Base-by-base conservation (phyloP, 179 eudicot genomes). In the Carnegiea gigantea region DNA sequence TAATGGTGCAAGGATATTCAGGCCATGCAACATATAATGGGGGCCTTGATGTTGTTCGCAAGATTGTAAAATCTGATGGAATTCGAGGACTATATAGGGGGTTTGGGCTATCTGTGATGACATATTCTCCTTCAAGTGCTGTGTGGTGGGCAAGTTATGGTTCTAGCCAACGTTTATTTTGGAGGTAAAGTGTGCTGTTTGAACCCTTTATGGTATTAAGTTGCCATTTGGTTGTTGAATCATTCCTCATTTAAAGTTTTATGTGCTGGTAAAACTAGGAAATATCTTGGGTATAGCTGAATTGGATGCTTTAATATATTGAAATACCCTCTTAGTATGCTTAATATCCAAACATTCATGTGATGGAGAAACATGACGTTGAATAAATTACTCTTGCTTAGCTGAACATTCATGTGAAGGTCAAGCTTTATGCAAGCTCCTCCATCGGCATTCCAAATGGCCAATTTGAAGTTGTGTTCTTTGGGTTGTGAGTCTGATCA, bases 101-200 rank as follows among this genome's bases (percentile, higher is more conserved):
- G 68, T 96, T 96, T 84, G 97, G 99, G 70, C 88, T 96, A 17
- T 96, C 99, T 28, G 95, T 94, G 78, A 83, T 93, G 90, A 96
- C 99, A 7, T 96, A 96, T 87, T 81, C 97, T 70, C 99, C 99
- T 43, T 90, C 99, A 74, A 96, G 99, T 91, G 99, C 99, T 85
- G 99, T 93, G 74, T 96, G 99, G 99, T 96, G 99, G 99, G 99
- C 99, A 70, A 96, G 97, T 80, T 96, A 96, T 83, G 99, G 99
- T 82, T 93, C 99, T 82, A 96, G 99, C 74, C 99, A 96, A 85
- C 98, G 99, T 73, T 80, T 94, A 43, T 88, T 96, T 81, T 96
- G 97, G 97, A 91, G 96, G 98, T 96, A 82, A 77, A 84, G 36
- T 78, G 75, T 82, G 48, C 62, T 24, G 51, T 44, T 46, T 44